phyloP scores from a whole-genome alignment of 208 protist species.

The Endotrypanum monterogeii region DNA sequence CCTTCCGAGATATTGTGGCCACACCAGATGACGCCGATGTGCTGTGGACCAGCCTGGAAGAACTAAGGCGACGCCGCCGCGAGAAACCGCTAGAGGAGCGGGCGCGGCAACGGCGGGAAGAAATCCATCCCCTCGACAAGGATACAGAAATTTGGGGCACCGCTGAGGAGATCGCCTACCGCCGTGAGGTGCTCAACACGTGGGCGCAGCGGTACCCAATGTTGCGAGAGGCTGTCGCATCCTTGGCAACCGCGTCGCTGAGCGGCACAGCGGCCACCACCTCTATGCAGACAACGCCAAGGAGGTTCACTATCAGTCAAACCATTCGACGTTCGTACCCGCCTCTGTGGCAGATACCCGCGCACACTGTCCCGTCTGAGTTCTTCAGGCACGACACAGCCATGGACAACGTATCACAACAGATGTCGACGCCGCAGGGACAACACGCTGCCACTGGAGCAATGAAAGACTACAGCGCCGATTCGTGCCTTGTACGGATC shows the following conservation, averaged over 20 bases:
- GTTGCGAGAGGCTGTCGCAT: conserved; percentile 14
- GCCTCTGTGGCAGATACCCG: conserved; percentile 47
- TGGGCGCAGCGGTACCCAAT: conserved; percentile 24
- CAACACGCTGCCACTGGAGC: not conserved
- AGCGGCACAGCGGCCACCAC: not conserved
- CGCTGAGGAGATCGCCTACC: conserved; percentile 26
- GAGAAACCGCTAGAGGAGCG: conserved; percentile 10
- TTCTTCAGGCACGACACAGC: conserved; percentile 9
- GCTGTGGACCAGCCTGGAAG: conserved; percentile 17
- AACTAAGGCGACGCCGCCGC: conserved; percentile 23
- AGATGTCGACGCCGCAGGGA: conserved; percentile 2
- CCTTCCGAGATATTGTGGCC: conserved; percentile 26
- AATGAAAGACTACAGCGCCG: conserved; percentile 39
- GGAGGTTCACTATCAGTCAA: conserved; percentile 21
- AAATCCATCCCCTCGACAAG: not conserved
- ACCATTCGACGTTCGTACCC: conserved; percentile 12
- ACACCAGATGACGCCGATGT: conserved; percentile 22
- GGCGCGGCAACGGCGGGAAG: conserved; percentile 11
- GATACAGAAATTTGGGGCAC: not conserved
- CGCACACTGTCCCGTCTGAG: conserved; percentile 34
- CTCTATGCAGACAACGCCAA: not conserved
- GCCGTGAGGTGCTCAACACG: conserved; percentile 23
- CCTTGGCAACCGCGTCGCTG: not conserved
- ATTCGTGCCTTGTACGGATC: conserved; percentile 42
- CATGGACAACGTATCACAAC: conserved; percentile 4